These are phyloP conservation scores for Elongisporangium undulatum DNA, from an alignment of 352 stramenopile species.

Conservation along the genomic window DNA sequence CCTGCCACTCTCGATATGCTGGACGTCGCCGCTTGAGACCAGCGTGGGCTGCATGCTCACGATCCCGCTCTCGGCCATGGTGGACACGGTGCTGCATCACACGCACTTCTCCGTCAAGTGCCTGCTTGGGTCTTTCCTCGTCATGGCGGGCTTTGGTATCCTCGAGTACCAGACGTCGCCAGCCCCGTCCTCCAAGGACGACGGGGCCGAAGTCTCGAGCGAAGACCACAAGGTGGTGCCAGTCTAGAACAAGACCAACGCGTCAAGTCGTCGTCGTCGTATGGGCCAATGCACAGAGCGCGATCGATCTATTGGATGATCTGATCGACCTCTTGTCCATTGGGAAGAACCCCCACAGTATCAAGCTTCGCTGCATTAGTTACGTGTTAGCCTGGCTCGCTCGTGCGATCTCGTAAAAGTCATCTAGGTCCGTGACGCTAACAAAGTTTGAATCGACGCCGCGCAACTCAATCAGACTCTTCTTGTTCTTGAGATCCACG, in stretches of 20 bases:
- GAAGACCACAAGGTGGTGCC: constrained; percentile 3
- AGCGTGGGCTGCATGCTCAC: constrained; percentile 56
- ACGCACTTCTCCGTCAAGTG: constrained; percentile 44
- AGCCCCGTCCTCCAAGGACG: background rate
- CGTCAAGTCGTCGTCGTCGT: no score
- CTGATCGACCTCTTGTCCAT: no score
- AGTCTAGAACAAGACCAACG: background rate
- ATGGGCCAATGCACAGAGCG: no score
- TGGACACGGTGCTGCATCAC: constrained; percentile 40
- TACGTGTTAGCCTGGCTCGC: constrained; percentile 27
- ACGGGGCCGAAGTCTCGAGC: background rate
- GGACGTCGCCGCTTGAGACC: constrained; percentile 51
- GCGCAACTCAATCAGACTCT: constrained; percentile 18
- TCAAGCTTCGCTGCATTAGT: no score
- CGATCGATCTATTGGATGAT: no score
- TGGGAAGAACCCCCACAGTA: no score
- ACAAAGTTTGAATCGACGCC: constrained; percentile 26
- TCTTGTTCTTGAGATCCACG: constrained; percentile 8
- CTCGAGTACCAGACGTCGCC: constrained; percentile 19
- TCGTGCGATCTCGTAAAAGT: constrained; percentile 29
- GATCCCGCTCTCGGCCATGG: constrained; percentile 41
- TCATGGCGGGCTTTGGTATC: constrained; percentile 48
- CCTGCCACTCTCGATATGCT: constrained; percentile 39
- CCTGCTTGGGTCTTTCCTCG: constrained; percentile 34
- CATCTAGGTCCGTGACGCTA: constrained; percentile 19